phyloP scores from a whole-genome alignment of 352 stramenopile species.

The Pythium coloratum region DNA sequence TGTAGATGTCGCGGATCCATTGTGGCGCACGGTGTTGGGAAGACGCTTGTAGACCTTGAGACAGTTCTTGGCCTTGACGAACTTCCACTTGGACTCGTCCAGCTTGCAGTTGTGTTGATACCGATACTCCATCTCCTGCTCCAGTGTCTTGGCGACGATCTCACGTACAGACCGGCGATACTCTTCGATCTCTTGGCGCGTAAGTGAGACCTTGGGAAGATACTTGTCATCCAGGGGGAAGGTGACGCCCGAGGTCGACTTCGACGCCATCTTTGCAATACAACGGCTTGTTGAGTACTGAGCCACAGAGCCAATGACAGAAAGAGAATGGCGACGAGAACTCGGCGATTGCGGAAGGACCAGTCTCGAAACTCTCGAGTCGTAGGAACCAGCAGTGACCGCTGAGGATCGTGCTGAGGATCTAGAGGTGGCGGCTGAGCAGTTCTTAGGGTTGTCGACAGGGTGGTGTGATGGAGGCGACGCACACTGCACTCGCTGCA shows the following conservation, averaged over 20 bases:
- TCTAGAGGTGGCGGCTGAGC: not conserved
- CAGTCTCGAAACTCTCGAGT: not conserved
- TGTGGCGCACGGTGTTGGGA: not conserved
- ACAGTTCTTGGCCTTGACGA: constrained; percentile 25
- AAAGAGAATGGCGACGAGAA: not conserved
- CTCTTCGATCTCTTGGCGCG: constrained; percentile 29
- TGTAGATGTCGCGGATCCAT: not conserved
- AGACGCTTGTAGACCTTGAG: constrained; percentile 27
- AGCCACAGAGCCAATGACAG: not conserved
- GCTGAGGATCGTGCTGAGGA: not conserved
- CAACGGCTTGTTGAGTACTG: not conserved
- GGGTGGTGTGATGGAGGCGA: not conserved
- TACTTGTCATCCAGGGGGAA: constrained; percentile 27
- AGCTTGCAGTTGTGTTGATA: constrained; percentile 19
- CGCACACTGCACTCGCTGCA: not conserved
- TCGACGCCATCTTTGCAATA: not conserved
- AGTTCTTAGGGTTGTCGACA: not conserved
- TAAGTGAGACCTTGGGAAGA: constrained; percentile 30
- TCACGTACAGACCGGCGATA: constrained; percentile 38
- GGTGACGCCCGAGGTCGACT: constrained; percentile 12
- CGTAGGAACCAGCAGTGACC: not conserved
- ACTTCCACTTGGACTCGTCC: constrained; percentile 34
- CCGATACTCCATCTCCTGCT: constrained; percentile 41
- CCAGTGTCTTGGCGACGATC: constrained; percentile 46
- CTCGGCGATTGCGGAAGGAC: not conserved